Conservation (phyloP, 805 yeast species). For the Teunomyces gatunensis region DNA sequence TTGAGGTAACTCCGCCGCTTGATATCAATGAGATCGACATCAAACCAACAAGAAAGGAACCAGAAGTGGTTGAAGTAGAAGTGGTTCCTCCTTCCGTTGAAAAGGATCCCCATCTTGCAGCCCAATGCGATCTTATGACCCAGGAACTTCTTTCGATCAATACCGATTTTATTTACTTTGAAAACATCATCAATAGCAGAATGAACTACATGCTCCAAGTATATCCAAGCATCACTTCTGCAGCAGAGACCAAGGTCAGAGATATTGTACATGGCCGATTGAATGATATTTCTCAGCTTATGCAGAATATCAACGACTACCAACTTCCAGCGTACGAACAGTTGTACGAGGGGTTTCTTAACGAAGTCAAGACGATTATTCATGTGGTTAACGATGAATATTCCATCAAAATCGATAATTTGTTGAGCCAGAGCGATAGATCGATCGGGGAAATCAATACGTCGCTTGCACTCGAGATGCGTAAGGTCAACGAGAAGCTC, state of each 20-base stretch:
- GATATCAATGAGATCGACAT: constrained; percentile 5
- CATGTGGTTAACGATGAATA: constrained; percentile 41
- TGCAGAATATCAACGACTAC: constrained; percentile 30
- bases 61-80: not conserved
- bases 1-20: constrained; percentile 3
- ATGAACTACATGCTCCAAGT: constrained; percentile 17
- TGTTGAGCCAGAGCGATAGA: constrained; percentile 63
- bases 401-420: constrained; percentile 56
- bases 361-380: constrained; percentile 34
- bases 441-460: constrained; percentile 74
- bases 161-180: constrained; percentile 14
- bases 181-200: constrained; percentile 12
- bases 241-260: constrained; percentile 14
- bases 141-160: constrained; percentile 4
- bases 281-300: constrained; percentile 12
- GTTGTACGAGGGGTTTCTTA: constrained; percentile 29
- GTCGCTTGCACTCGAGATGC: constrained; percentile 59
- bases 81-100: constrained; percentile 3
- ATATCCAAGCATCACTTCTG: constrained; percentile 18
- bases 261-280: constrained; percentile 16
- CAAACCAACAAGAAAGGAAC: constrained; percentile 1
- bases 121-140: not conserved
- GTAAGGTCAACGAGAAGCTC: constrained; percentile 49
- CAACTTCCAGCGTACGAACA: constrained; percentile 33
- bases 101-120: not conserved